These are phyloP conservation scores for Nemania sp. DNA, from an alignment of 2,329 filamentous ascomycete species.

Conservation along the genomic window DNA sequence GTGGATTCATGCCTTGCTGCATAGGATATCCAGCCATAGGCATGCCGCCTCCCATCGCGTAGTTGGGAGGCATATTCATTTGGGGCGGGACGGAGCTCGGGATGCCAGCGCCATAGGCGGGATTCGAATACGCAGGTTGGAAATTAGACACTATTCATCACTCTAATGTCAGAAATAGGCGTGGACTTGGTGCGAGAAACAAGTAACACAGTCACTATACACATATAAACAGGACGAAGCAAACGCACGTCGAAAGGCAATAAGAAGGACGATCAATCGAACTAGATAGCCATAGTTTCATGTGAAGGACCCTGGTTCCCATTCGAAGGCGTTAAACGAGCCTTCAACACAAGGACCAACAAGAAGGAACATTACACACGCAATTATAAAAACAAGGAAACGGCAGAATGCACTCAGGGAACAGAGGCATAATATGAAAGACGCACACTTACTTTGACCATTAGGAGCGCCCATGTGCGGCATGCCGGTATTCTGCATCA, in stretches of 20 bases:
- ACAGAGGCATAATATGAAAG: conserved; percentile 45
- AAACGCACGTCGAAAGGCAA: conserved; percentile 29
- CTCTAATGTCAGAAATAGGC: conserved; percentile 49
- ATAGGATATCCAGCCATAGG: conserved; percentile 68
- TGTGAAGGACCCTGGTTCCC: conserved; percentile 32
- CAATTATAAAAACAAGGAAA: conserved; percentile 21
- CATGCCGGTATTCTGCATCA: conserved; percentile 74
- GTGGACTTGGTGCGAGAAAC: conserved; percentile 33
- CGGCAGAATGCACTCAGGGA: conserved; percentile 35
- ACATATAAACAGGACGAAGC: conserved; percentile 20
- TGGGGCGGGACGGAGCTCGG: conserved; percentile 63
- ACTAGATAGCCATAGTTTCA: conserved; percentile 20
- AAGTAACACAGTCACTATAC: conserved; percentile 22
- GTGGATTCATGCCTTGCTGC: conserved; percentile 63
- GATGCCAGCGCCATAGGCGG: conserved; percentile 67
- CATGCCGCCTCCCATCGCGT: conserved; percentile 65
- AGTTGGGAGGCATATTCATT: conserved; percentile 62
- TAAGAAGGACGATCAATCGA: conserved; percentile 12
- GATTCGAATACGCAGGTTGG: conserved; percentile 68
- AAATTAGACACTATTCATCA: conserved; percentile 63
- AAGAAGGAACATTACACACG: conserved; percentile 35
- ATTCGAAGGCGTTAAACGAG: conserved; percentile 36
- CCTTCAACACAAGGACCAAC: conserved; percentile 33
- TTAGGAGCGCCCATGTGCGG: conserved; percentile 67
- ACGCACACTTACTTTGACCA: conserved; percentile 67